phyloP scores from a whole-genome alignment of 139 green algal genomes.

The Volvox reticuliferus region DNA sequence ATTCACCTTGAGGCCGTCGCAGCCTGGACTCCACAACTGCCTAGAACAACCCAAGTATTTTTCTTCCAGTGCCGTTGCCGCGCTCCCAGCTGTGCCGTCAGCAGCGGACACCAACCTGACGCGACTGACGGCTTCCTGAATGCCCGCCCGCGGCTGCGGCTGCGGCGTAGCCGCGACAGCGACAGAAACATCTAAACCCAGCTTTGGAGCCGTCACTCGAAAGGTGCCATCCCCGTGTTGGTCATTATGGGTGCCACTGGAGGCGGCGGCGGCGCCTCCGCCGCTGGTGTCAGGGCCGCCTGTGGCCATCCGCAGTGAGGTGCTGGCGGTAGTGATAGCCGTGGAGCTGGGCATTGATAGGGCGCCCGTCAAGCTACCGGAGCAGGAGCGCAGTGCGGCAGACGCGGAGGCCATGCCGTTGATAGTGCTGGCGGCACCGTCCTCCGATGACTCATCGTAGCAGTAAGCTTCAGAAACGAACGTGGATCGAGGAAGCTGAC shows the following conservation, averaged over 20 bases:
- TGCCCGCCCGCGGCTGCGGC: too few species aligned
- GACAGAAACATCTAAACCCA: background rate
- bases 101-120: background rate
- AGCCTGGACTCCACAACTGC: background rate
- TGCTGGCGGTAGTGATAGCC: background rate
- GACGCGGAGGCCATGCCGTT: background rate
- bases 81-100: background rate
- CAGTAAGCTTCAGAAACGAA: slow-evolving; percentile 13
- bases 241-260: background rate
- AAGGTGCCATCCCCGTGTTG: background rate
- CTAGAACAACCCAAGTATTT: background rate
- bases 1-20: background rate
- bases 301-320: background rate
- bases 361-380: background rate
- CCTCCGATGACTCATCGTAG: background rate
- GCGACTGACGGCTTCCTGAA: background rate
- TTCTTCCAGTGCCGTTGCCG: background rate
- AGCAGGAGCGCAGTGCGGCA: background rate
- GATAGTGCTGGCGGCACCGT: slow-evolving; percentile 8
- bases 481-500: background rate
- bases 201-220: background rate
- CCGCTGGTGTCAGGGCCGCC: background rate
- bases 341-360: background rate
- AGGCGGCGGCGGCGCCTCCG: background rate
- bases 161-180: background rate